Base-by-base conservation (phyloP, 495 filamentous ascomycete genomes). In the Neurospora africana region DNA sequence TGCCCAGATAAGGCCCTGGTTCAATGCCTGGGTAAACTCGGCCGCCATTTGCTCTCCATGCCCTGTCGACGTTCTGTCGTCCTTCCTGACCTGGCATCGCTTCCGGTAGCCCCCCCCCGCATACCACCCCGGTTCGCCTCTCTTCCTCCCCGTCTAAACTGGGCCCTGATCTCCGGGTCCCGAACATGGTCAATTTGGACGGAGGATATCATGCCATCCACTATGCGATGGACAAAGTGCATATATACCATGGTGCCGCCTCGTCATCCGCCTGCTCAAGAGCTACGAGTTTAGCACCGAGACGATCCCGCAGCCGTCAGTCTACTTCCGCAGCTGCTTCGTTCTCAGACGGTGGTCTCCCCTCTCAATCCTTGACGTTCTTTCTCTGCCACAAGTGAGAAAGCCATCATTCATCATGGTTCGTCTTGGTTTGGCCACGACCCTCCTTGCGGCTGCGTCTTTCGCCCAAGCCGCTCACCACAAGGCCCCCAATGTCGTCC, bases 391-490 rank as follows among this genome's bases (percentile, higher is more conserved):
- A 30, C 69, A 53, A 33, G 53, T 61, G 27, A 33, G 53, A 61
- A 61, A 61, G 53, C 13, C 53, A 61, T 61, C 23, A 33, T 33
- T 61, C 15, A 73, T 30, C 69, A 81, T 81, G 79, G 76, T 78
- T 38, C 74, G 76, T 11, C 27, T 79, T 35, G 65, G 70, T 71
- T 44, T 76, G 30, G 74, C 69, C 68, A 65, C 79, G 75, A 74
- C 79, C 75, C 75, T 82, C 69, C 76, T 84, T 70, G 78, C 81
- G 67, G 78, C 77, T 33, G 74, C 75, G 10, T 70, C 74, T 67
- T 74, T 79, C 69, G 79, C 75, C 69, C 74, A 75, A 39, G 77
- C 78, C 69, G 73, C 75, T 75, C 30, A 73, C 69, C 69, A 67
- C 73, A 68, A 72, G 65, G 78, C 74, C 5, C 77, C 79, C 2